Percentiles rank a stretch among this genome's conserved stretches.
Evolutionary conservation across 306 rosid species (phyloP).

Genomic region (Begonia masoniana): DNA sequence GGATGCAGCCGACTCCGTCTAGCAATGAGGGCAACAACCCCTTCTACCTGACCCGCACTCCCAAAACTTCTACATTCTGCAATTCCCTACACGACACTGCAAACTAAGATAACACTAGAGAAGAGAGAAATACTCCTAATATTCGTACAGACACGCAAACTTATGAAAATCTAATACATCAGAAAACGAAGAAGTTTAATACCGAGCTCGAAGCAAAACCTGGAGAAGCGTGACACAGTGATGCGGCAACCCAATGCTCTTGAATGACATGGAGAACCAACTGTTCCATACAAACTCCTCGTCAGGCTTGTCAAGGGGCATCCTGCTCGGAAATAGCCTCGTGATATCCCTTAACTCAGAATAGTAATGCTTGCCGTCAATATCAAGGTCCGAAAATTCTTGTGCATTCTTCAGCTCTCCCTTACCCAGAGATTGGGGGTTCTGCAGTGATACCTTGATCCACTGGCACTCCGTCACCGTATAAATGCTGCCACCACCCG

Average conservation of each 20-base stretch:
- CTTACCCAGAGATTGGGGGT: slow-evolving; percentile 59
- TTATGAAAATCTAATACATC: neutral
- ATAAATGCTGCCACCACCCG: slow-evolving; percentile 79
- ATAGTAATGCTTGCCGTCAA: slow-evolving; percentile 84
- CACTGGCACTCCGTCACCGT: slow-evolving; percentile 82
- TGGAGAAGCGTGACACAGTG: slow-evolving; percentile 88
- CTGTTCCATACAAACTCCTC: slow-evolving; percentile 92
- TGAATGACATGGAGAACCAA: slow-evolving; percentile 76
- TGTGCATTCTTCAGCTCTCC: slow-evolving; percentile 70
- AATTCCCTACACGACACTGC: slow-evolving; percentile 86
- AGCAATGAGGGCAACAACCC: slow-evolving; percentile 76
- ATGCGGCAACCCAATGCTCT: slow-evolving; percentile 54
- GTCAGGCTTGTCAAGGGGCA: slow-evolving; percentile 47
- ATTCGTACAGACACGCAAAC: slow-evolving; percentile 10
- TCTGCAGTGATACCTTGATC: slow-evolving; percentile 68
- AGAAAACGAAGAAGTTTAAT: slow-evolving; percentile 1
- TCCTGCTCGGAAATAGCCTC: slow-evolving; percentile 67
- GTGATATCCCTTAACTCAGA: slow-evolving; percentile 86
- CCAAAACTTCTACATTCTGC: slow-evolving; percentile 94
- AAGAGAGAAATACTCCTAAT: slow-evolving; percentile 1
- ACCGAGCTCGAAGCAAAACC: slow-evolving; percentile 51
- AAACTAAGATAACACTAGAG: slow-evolving; percentile 34
- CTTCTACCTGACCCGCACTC: slow-evolving; percentile 84
- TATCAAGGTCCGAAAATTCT: slow-evolving; percentile 75
- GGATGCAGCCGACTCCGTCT: slow-evolving; percentile 98